phyloP scores from a whole-genome alignment of 805 yeast species.

The Saturnispora ahearnii region DNA sequence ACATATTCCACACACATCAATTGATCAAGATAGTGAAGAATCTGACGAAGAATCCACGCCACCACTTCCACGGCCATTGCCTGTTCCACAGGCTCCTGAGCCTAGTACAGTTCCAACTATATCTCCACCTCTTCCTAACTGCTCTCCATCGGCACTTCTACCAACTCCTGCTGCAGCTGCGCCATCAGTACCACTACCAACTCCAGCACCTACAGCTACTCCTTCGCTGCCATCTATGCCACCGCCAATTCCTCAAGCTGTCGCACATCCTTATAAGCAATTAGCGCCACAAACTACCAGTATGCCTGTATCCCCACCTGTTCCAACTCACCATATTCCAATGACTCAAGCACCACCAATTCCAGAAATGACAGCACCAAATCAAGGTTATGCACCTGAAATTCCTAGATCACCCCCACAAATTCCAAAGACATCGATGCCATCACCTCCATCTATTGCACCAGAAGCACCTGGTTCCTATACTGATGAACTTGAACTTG shows the following conservation, averaged over 20 bases:
- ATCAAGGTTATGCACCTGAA: background rate
- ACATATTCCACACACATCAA: background rate
- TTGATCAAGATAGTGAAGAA: background rate
- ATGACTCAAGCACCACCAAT: constrained; percentile 12
- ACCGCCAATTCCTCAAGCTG: constrained; percentile 7
- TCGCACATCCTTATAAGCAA: constrained; percentile 2
- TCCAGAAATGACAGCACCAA: constrained; percentile 15
- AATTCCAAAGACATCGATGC: background rate
- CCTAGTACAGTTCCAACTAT: background rate
- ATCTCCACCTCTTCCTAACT: constrained; percentile 3
- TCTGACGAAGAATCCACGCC: background rate
- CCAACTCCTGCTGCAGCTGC: background rate
- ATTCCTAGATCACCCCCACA: background rate
- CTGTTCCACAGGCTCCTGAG: no score
- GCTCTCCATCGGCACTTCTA: constrained; percentile 10
- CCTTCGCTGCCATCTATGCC: constrained; percentile 9
- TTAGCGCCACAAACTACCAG: background rate
- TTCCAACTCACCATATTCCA: constrained; percentile 10
- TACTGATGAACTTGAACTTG: background rate
- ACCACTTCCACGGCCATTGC: background rate
- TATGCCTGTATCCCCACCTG: background rate
- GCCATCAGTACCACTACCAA: constrained; percentile 1
- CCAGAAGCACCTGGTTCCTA: background rate
- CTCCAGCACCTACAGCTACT: constrained; percentile 4
- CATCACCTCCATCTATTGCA: background rate